These are phyloP conservation scores for Talaromyces islandicus DNA, from an alignment of 2,329 filamentous ascomycete genomes.

Conservation along the genomic window DNA sequence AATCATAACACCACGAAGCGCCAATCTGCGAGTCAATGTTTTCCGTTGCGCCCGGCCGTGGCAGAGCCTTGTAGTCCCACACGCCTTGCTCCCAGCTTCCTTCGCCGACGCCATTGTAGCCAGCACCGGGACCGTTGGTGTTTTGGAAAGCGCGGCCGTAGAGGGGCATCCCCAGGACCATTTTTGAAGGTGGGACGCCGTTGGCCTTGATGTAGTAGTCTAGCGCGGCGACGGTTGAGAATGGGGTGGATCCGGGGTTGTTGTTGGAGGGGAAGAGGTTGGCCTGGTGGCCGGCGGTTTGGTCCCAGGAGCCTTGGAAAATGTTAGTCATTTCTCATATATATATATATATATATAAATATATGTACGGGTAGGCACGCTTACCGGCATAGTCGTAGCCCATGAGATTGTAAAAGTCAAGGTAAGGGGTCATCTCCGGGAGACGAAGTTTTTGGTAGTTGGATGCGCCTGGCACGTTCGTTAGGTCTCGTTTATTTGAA, in stretches of 20 bases:
- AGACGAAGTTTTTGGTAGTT: constrained; percentile 31
- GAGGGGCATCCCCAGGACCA: constrained; percentile 92
- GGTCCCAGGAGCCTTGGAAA: constrained; percentile 44
- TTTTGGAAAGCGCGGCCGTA: constrained; percentile 82
- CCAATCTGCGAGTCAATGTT: constrained; percentile 56
- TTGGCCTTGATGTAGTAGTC: constrained; percentile 61
- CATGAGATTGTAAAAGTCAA: constrained; percentile 47
- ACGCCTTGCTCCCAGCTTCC: constrained; percentile 76
- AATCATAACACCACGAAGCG: constrained; percentile 74
- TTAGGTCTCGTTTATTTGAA: constrained; percentile 25
- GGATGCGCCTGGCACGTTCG: constrained; percentile 30
- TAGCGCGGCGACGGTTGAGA: constrained; percentile 66
- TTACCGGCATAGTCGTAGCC: constrained; percentile 13
- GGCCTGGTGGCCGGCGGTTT: constrained; percentile 67
- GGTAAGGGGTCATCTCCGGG: constrained; percentile 39
- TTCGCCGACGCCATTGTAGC: constrained; percentile 68
- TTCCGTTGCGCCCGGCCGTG: constrained; percentile 61
- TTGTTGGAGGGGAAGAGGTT: constrained; percentile 61
- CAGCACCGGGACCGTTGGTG: constrained; percentile 67
- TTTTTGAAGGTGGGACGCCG: constrained; percentile 59
- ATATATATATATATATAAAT: too few relatives aligned
- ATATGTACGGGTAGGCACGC: neutral
- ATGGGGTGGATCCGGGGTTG: constrained; percentile 67
- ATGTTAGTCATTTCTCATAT: too few relatives aligned
- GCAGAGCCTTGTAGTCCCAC: constrained; percentile 82